Base-by-base conservation (phyloP, 768 basidiomycete species). In the Kwoniella dendrophila region DNA sequence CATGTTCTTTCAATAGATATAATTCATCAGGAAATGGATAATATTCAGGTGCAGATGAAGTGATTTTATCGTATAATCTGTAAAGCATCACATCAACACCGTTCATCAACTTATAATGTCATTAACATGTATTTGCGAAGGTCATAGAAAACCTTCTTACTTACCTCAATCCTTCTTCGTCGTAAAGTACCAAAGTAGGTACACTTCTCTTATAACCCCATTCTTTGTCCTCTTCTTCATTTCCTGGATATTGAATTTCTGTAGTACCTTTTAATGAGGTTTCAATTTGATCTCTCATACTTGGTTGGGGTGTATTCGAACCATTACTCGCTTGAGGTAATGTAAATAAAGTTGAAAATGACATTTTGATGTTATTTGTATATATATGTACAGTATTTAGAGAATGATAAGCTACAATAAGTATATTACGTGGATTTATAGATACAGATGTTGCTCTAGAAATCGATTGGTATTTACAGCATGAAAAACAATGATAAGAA, bases 21-120 rank as follows among this genome's bases (percentile, higher is more conserved):
- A 95, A 88, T 79, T 98, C 96, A 0, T 90, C 90, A 2, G 82
- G 80, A 78, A 94, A 99, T 34, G 93, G 83, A 75, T 98, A 98
- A 76, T 99, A 99, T 61, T 77, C 75, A 0, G 67, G 66, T 0
- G 73, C 76, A 30, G 77, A 58, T 22, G 70, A 59, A 2, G 79
- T 80, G 59, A 80, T 80, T 49, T 63, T 43, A 59, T 78, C 77
- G 49, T 78, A 78, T 34, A 78, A 55, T 54, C 76, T 72, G 48
- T n/a, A n/a, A n/a, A n/a, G n/a, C 14, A 22, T 11, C 10, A 7
- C 3, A 51, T n/a, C 30, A 24, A 18, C 22, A 41, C 34, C 40
- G 47, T 44, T 33, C 36, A 20, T n/a, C 30, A 18, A 18, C 24
- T 26, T 10, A 41, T 8, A 24, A 45, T 8, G 26, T 30, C 26